Percentiles rank a stretch among this genome's conserved stretches.
Evolutionary conservation across 202 grass and related monocot genomes (phyloP).

Genomic region (Setaria italica): DNA sequence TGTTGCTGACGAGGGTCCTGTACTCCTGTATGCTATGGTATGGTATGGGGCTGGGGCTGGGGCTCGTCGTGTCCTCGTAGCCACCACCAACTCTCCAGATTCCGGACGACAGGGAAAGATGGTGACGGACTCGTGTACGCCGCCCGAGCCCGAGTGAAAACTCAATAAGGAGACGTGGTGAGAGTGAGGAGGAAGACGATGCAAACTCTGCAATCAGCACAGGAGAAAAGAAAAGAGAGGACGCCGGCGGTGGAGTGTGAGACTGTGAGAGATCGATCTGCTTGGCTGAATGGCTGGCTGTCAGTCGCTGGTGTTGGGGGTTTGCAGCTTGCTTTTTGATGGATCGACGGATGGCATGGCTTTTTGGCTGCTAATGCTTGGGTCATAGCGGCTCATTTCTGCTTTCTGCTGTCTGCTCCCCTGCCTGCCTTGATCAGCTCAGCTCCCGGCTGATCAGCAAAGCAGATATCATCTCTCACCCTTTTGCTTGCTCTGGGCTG

Average conservation of each 20-base stretch:
- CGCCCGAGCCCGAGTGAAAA: too few relatives aligned
- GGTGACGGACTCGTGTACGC: not conserved
- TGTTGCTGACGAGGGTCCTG: not conserved
- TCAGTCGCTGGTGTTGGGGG: not conserved
- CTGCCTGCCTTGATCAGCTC: not conserved
- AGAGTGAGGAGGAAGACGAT: conserved; percentile 20
- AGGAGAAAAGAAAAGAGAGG: not conserved
- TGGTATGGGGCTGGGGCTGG: not conserved
- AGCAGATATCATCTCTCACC: not conserved
- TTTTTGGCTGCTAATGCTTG: conserved; percentile 50
- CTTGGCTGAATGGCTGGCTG: not conserved
- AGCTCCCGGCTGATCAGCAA: not conserved
- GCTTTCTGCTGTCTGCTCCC: not conserved
- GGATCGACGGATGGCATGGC: not conserved
- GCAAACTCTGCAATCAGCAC: not conserved
- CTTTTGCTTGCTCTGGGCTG: not conserved
- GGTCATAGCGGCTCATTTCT: not conserved
- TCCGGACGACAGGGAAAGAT: not conserved
- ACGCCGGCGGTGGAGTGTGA: not conserved
- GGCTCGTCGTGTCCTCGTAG: not conserved
- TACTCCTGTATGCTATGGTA: not conserved
- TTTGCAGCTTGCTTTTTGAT: conserved; percentile 8
- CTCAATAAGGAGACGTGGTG: too few relatives aligned
- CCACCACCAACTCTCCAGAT: conserved; percentile 16
- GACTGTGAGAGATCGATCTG: not conserved